These are phyloP conservation scores for Eudorina sp. DNA, from an alignment of 139 green algal genomes.

Conservation along the genomic window DNA sequence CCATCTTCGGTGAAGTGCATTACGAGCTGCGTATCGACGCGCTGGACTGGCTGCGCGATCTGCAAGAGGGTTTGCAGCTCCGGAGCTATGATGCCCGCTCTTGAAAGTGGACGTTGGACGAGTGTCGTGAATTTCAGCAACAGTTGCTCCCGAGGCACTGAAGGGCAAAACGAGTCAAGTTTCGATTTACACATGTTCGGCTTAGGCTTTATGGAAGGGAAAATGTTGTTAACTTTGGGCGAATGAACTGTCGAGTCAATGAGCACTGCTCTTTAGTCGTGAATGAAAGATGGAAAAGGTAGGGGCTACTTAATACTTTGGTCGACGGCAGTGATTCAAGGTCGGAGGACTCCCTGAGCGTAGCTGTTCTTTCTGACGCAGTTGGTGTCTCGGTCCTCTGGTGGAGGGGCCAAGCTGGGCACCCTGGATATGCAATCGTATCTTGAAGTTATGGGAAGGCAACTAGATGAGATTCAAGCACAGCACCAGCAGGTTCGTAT, in stretches of 20 bases:
- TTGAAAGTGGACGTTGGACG: neutral
- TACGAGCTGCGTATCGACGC: constrained; percentile 51
- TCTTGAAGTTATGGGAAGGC: constrained; percentile 37
- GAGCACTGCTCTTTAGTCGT: no score
- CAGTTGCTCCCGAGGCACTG: no score
- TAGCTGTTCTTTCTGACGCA: constrained; percentile 3
- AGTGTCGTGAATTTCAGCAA: no score
- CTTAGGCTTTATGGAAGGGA: no score
- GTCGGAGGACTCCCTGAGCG: neutral
- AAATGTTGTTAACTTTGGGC: no score
- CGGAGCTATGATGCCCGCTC: neutral
- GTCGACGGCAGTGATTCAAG: neutral
- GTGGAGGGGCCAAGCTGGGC: constrained; percentile 24
- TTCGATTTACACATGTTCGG: no score
- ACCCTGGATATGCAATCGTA: constrained; percentile 50
- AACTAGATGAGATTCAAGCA: constrained; percentile 51
- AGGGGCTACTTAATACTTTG: neutral
- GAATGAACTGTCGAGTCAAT: no score
- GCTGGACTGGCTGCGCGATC: neutral
- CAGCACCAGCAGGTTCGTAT: constrained; percentile 44
- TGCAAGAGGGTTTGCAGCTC: neutral
- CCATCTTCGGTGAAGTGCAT: constrained; percentile 80
- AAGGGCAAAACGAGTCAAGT: no score
- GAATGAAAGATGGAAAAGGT: constrained; percentile 38
- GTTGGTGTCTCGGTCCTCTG: neutral